These are phyloP conservation scores for Lasiodiplodia gonubiensis DNA, from an alignment of 2,329 filamentous ascomycete genomes.

Conservation along the genomic window DNA sequence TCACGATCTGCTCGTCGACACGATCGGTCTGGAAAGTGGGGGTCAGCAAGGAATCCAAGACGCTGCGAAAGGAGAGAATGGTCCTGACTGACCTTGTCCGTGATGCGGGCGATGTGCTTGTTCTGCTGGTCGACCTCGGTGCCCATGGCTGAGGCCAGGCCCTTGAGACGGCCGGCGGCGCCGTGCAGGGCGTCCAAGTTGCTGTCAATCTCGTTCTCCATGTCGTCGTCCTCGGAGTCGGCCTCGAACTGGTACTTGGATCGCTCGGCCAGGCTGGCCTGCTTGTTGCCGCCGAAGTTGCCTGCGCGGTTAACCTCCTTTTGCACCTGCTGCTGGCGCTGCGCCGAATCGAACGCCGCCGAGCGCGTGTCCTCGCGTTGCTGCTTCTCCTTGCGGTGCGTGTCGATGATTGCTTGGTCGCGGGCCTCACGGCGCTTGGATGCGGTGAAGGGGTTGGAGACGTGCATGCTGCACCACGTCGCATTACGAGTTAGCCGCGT, in stretches of 20 bases:
- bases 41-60: constrained; percentile 34
- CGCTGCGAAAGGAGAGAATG: not conserved
- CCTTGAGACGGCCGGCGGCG: constrained; percentile 72
- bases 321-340: constrained; percentile 69
- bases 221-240: constrained; percentile 62
- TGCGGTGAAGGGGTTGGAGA: constrained; percentile 65
- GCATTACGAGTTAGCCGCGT: constrained; percentile 54
- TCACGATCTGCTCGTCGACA: constrained; percentile 74
- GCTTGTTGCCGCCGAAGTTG: constrained; percentile 55
- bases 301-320: constrained; percentile 58
- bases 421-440: constrained; percentile 61
- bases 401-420: constrained; percentile 72
- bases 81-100: constrained; percentile 57
- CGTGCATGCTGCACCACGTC: constrained; percentile 35
- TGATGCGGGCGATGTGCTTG: constrained; percentile 76
- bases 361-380: constrained; percentile 61
- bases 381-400: constrained; percentile 63
- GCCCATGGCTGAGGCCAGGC: constrained; percentile 74
- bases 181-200: constrained; percentile 63
- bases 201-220: constrained; percentile 60
- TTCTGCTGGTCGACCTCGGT: constrained; percentile 80
- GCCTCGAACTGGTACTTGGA: constrained; percentile 80
- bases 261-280: constrained; percentile 63
- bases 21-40: constrained; percentile 66
- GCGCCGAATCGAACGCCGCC: constrained; percentile 58